Percentiles rank a stretch among this genome's conserved stretches.
These are phyloP conservation scores for Colletotrichum sp. DNA, from an alignment of 2,329 filamentous ascomycete genomes.

Conservation along the genomic window DNA sequence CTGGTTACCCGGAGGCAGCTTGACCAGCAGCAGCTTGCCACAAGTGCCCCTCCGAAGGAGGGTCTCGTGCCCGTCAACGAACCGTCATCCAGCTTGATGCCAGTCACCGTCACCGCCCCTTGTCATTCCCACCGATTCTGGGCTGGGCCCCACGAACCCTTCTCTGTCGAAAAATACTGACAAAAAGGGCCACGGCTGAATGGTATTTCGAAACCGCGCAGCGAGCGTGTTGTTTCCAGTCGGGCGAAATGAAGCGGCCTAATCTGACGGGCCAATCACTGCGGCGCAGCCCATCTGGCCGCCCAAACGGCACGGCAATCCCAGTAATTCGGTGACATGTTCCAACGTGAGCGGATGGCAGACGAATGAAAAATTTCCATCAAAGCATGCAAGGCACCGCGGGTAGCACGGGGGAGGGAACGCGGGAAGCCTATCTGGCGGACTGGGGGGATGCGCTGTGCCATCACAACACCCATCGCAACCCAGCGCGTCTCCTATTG, in stretches of 20 bases:
- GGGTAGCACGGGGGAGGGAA: background rate
- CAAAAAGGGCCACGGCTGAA: constrained; percentile 5
- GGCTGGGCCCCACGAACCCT: background rate
- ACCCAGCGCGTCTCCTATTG: background rate
- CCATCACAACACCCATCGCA: constrained; percentile 3
- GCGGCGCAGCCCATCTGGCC: background rate
- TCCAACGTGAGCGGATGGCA: constrained; percentile 19
- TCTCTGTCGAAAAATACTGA: constrained; percentile 1
- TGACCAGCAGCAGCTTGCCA: constrained; percentile 41
- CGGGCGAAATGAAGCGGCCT: background rate
- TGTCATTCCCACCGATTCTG: background rate
- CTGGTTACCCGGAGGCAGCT: constrained; percentile 25
- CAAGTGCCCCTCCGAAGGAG: constrained; percentile 36
- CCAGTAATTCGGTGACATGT: constrained; percentile 15
- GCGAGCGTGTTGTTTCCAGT: constrained; percentile 8
- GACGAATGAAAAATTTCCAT: background rate
- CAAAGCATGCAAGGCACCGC: constrained; percentile 20
- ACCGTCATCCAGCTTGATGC: constrained; percentile 31
- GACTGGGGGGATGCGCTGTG: constrained; percentile 7
- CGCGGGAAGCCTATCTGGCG: constrained; percentile 16
- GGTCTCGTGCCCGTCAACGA: constrained; percentile 46
- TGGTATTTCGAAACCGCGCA: constrained; percentile 2
- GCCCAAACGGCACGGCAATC: background rate
- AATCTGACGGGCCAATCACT: constrained; percentile 5
- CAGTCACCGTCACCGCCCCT: constrained; percentile 10